These are phyloP conservation scores for Inosperma sp. DNA, from an alignment of 768 basidiomycete genomes.

Conservation along the genomic window DNA sequence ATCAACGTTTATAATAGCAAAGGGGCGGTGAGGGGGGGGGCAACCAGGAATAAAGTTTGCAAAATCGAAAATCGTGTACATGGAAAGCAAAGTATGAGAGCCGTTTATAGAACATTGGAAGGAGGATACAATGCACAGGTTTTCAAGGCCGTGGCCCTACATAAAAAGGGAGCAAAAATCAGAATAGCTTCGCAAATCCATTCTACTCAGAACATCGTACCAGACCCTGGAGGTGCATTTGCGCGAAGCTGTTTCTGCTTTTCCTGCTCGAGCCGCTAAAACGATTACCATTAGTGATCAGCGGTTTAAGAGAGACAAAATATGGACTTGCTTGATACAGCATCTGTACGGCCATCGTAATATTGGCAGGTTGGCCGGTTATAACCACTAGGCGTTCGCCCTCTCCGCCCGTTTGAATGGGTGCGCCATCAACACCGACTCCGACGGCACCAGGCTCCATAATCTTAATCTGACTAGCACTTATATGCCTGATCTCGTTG, in stretches of 20 bases:
- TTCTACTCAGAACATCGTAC: too few relatives aligned
- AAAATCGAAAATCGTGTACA: too few relatives aligned
- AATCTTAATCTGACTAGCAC: conserved; percentile 94
- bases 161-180: not conserved
- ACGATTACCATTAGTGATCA: conserved; percentile 1
- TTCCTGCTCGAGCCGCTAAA: conserved; percentile 79
- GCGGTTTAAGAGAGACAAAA: not conserved
- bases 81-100: too few relatives aligned
- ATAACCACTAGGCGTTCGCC: conserved; percentile 94
- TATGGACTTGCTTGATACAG: conserved; percentile 67
- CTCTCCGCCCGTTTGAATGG: conserved; percentile 68
- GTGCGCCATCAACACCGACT: conserved; percentile 62
- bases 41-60: too few relatives aligned
- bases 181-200: not conserved
- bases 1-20: too few relatives aligned
- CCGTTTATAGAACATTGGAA: too few relatives aligned
- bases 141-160: too few relatives aligned
- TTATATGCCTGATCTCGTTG: conserved; percentile 96
- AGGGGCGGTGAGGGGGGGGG: too few relatives aligned
- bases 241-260: conserved; percentile 75
- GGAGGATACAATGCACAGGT: too few relatives aligned
- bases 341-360: conserved; percentile 93
- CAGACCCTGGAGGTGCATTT: conserved; percentile 16
- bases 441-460: conserved; percentile 91
- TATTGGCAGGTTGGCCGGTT: conserved; percentile 90